Conservation (phyloP, 345 rosid species). For the Microthlaspi erraticum region DNA sequence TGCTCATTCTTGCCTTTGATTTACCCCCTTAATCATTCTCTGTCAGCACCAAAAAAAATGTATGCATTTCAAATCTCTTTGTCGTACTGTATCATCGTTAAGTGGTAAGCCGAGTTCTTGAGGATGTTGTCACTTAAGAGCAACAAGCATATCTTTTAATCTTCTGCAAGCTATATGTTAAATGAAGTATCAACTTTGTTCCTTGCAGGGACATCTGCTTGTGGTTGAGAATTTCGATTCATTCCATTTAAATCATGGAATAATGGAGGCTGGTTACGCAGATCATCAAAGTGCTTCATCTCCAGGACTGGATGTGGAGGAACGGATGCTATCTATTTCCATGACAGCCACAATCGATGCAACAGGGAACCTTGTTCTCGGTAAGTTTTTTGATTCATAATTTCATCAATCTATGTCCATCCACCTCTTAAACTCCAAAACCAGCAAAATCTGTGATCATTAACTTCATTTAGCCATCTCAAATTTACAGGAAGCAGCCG, state of each 20-base stretch:
- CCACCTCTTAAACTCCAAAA: constrained; percentile 3
- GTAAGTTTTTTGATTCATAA: constrained; percentile 42
- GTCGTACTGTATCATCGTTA: background rate
- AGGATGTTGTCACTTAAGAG: background rate
- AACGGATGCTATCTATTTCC: constrained; percentile 63
- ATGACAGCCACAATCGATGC: constrained; percentile 89
- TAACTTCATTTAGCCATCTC: constrained; percentile 13
- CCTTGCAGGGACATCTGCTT: constrained; percentile 80
- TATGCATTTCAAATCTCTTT: background rate
- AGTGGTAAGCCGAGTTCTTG: background rate
- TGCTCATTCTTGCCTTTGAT: background rate
- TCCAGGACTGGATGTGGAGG: constrained; percentile 48
- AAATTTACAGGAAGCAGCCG: constrained; percentile 85
- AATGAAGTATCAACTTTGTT: constrained; percentile 3
- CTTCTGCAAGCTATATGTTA: background rate
- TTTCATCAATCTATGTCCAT: constrained; percentile 3
- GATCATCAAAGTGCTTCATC: constrained; percentile 54
- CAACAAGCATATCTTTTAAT: constrained; percentile 2
- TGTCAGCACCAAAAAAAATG: background rate
- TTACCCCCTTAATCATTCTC: background rate
- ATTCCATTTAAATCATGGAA: constrained; percentile 74
- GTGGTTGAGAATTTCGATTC: constrained; percentile 72
- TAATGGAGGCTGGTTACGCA: constrained; percentile 81
- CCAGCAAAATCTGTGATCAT: background rate
- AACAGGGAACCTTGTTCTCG: constrained; percentile 77